These are phyloP conservation scores for Daedaleopsis nitida DNA, from an alignment of 768 basidiomycete genomes.

Conservation along the genomic window DNA sequence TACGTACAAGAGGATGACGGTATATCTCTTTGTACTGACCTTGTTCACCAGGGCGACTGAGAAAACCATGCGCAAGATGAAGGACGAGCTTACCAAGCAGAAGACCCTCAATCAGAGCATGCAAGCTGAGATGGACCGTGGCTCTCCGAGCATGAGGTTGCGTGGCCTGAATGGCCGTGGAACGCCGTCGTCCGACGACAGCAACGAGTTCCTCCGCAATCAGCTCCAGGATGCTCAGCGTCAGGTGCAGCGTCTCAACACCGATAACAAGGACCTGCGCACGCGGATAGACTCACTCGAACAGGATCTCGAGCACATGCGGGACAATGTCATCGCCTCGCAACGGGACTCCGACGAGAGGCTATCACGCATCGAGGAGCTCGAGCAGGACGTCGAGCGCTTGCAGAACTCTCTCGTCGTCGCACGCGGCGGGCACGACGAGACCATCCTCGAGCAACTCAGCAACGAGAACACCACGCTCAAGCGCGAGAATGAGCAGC, in stretches of 20 bases:
- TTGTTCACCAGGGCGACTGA: conserved; percentile 79
- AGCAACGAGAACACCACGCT: conserved; percentile 79
- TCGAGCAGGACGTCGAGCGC: conserved; percentile 78
- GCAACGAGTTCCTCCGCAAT: conserved; percentile 58
- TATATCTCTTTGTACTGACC: conserved; percentile 15
- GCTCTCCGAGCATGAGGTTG: conserved; percentile 51
- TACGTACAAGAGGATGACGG: conserved; percentile 40
- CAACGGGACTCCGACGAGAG: conserved; percentile 83
- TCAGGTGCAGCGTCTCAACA: conserved; percentile 68
- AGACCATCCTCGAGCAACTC: conserved; percentile 79
- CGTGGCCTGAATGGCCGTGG: conserved; percentile 70
- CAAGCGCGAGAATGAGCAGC: conserved; percentile 83
- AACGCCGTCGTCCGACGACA: conserved; percentile 79
- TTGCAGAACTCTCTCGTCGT: conserved; percentile 72
- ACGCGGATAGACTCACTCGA: conserved; percentile 73
- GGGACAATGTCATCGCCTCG: conserved; percentile 67
- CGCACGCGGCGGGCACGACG: conserved; percentile 75
- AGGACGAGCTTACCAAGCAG: conserved; percentile 92
- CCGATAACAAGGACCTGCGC: conserved; percentile 77
- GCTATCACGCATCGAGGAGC: conserved; percentile 71
- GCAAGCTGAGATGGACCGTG: conserved; percentile 87
- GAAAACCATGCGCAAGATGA: conserved; percentile 96
- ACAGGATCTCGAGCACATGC: conserved; percentile 70
- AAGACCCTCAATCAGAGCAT: conserved; percentile 79
- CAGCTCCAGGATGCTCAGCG: conserved; percentile 81